These are phyloP conservation scores for Anastatica hierochuntica DNA, from an alignment of 345 rosid species.

Conservation along the genomic window DNA sequence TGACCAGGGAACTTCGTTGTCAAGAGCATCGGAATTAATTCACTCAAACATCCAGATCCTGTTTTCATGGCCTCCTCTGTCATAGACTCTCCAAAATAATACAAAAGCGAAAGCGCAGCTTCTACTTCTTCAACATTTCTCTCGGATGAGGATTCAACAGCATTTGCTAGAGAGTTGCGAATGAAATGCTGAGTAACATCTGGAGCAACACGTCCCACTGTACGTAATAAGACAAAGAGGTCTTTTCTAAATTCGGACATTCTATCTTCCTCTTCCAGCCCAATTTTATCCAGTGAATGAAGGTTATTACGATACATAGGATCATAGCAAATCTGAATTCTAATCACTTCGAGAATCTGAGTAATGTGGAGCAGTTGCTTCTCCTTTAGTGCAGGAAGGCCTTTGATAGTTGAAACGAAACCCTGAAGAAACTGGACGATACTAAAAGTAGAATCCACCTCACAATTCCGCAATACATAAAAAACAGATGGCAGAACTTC, in stretches of 20 bases:
- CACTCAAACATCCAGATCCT: constrained; percentile 58
- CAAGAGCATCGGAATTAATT: constrained; percentile 66
- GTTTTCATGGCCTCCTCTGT: constrained; percentile 64
- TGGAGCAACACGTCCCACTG: constrained; percentile 81
- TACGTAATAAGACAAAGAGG: constrained; percentile 65
- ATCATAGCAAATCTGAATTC: constrained; percentile 61
- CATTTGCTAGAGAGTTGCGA: constrained; percentile 55
- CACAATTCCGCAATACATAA: constrained; percentile 57
- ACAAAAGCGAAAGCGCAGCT: constrained; percentile 88
- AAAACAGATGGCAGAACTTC: constrained; percentile 86
- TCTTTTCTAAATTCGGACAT: constrained; percentile 85
- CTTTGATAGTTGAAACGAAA: constrained; percentile 74
- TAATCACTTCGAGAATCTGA: constrained; percentile 78
- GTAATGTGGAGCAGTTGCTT: constrained; percentile 54
- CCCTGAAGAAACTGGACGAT: constrained; percentile 70
- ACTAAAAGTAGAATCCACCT: constrained; percentile 55
- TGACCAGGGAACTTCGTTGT: constrained; percentile 74
- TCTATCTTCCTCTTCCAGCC: constrained; percentile 83
- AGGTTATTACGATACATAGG: constrained; percentile 64
- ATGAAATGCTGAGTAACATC: constrained; percentile 68
- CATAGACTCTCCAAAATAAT: constrained; percentile 78
- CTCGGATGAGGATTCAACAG: constrained; percentile 49
- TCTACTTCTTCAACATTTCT: constrained; percentile 87
- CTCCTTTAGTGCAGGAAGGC: constrained; percentile 57
- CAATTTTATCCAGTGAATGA: constrained; percentile 65